These are phyloP conservation scores for Ascochyta clinopodiicola DNA, from an alignment of 2,329 filamentous ascomycete species.

Conservation along the genomic window DNA sequence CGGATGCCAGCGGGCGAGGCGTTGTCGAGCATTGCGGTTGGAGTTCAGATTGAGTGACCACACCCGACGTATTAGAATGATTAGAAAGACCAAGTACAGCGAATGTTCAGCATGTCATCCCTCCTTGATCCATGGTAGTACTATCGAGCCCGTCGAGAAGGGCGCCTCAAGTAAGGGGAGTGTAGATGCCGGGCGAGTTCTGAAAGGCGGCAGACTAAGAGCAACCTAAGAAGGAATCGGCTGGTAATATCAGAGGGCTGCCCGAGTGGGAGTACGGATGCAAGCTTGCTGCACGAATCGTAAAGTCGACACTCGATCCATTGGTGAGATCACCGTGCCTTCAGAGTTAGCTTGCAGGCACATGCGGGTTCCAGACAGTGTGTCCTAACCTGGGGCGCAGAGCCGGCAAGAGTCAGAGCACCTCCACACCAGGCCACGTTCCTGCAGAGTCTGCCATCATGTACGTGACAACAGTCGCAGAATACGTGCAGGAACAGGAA, in stretches of 20 bases:
- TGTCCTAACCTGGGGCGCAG: conserved; percentile 22
- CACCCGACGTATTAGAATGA: conserved; percentile 11
- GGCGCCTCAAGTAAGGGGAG: conserved; percentile 7
- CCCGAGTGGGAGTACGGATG: conserved; percentile 5
- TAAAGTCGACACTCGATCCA: conserved; percentile 3
- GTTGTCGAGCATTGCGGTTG: conserved; percentile 18
- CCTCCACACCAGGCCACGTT: conserved; percentile 19
- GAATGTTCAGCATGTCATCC: conserved; percentile 19
- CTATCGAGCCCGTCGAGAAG: conserved; percentile 1
- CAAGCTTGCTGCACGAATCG: conserved; percentile 13
- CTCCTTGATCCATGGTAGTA: conserved; percentile 12
- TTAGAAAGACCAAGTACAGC: conserved; percentile 6
- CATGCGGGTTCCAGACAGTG: conserved; percentile 25
- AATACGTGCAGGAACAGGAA: conserved; percentile 18
- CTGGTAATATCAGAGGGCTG: conserved; percentile 1
- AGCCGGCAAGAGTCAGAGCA: conserved; percentile 17
- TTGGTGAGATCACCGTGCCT: conserved; percentile 19
- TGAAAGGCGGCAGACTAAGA: conserved; percentile 5
- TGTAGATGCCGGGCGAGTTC: conserved; percentile 3
- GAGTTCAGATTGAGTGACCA: not conserved
- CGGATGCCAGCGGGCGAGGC: conserved; percentile 39
- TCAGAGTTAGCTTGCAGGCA: conserved; percentile 12
- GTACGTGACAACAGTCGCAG: conserved; percentile 33
- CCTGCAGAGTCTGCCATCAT: conserved; percentile 29
- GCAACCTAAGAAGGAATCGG: conserved; percentile 11